A percentile compares a stretch with the other conserved stretches of the same genome.
Conservation (phyloP, 257 asterid species). For the Eustoma russellianum region DNA sequence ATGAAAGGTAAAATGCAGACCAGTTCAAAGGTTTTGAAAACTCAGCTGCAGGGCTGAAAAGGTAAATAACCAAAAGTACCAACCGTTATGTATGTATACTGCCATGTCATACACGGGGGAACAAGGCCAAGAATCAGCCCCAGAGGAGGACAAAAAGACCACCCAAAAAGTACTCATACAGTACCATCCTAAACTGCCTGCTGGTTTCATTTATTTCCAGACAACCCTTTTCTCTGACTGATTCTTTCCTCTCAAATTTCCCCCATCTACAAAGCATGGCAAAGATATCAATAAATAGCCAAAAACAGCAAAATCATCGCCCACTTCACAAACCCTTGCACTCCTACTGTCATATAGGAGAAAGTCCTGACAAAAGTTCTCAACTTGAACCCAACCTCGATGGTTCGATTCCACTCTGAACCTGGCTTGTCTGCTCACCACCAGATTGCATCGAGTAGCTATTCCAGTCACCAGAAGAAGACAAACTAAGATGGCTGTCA, state of each 20-base stretch:
- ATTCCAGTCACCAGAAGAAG: slow-evolving; percentile 28
- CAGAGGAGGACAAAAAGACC: slow-evolving; percentile 14
- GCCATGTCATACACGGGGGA: slow-evolving; percentile 3
- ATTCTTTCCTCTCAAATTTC: slow-evolving; percentile 12
- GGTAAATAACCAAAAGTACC: slow-evolving; percentile 19
- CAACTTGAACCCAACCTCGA: slow-evolving; percentile 14
- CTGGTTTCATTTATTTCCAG: slow-evolving; percentile 8
- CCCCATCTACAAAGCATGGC: slow-evolving; percentile 10
- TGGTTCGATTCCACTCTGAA: slow-evolving; percentile 11
- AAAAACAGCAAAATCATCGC: slow-evolving; percentile 6
- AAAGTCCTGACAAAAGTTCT: slow-evolving; percentile 3
- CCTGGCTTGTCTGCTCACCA: slow-evolving; percentile 15
- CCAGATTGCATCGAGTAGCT: slow-evolving; percentile 18
- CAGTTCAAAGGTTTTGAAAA: slow-evolving; percentile 12
- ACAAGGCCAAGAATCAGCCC: slow-evolving; percentile 5
- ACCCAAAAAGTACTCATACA: slow-evolving; percentile 14
- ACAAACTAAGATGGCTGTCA: slow-evolving; percentile 19
- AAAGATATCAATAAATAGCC: slow-evolving; percentile 14
- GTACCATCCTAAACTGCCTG: slow-evolving; percentile 10
- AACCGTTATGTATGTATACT: slow-evolving; percentile 2
- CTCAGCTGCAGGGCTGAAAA: slow-evolving; percentile 13
- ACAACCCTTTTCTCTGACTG: slow-evolving; percentile 2
- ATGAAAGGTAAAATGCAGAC: background rate
- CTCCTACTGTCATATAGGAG: background rate
- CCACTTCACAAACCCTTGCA: background rate